These are phyloP conservation scores for Corymbia citriodora DNA, from an alignment of 441 rosid species.

Conservation along the genomic window DNA sequence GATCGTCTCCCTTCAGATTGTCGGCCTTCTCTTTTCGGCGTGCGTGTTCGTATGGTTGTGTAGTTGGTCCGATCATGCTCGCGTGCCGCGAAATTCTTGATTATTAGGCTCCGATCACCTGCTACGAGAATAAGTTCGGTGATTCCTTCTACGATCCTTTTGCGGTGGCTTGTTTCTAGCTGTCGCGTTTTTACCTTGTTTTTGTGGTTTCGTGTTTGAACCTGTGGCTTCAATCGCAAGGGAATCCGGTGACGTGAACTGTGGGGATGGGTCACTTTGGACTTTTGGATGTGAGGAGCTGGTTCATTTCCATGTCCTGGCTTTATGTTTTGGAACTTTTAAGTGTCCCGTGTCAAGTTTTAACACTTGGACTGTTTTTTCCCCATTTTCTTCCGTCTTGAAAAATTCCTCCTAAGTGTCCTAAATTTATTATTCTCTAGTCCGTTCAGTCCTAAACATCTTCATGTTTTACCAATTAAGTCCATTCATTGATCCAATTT, in stretches of 20 bases:
- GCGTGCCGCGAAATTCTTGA: neutral
- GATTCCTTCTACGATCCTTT: neutral
- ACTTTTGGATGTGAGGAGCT: neutral
- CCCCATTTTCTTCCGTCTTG: too few species aligned
- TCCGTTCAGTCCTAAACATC: rapidly evolving
- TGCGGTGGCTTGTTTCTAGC: neutral
- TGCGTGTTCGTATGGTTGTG: neutral
- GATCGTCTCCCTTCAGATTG: neutral
- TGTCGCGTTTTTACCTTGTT: neutral
- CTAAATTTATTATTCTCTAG: too few species aligned
- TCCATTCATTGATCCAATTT: too few species aligned
- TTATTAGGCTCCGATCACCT: neutral
- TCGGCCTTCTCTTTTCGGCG: neutral
- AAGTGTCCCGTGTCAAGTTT: too few species aligned
- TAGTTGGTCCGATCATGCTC: neutral
- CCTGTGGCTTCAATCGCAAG: neutral
- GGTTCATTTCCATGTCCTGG: neutral
- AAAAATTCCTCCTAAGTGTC: too few species aligned
- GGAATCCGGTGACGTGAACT: neutral
- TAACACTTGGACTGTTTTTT: too few species aligned
- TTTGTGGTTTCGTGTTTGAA: neutral
- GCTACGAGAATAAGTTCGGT: neutral
- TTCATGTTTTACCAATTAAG: too few species aligned
- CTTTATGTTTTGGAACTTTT: neutral
- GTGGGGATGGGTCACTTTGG: neutral